Percentiles rank a stretch among this genome's conserved stretches.
Conservation (phyloP, 345 rosid species). For the Acer yangbiense region DNA sequence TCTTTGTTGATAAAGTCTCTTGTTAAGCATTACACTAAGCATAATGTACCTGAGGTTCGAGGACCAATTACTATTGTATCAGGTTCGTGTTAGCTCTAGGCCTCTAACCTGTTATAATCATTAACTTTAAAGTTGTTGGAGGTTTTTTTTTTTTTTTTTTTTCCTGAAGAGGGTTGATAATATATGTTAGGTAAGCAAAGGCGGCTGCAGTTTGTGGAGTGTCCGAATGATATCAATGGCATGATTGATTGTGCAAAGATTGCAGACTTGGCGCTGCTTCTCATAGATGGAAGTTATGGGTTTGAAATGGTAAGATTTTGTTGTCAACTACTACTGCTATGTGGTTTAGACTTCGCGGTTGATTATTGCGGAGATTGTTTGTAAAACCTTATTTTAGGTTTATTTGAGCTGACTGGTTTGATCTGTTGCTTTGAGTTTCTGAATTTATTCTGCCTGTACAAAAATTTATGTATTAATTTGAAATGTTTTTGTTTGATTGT, state of each 20-base stretch:
- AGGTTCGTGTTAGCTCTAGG: constrained; percentile 40
- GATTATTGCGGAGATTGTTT: not conserved
- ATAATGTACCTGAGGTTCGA: constrained; percentile 81
- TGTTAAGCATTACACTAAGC: constrained; percentile 73
- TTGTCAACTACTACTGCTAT: not conserved
- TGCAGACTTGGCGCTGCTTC: constrained; percentile 90
- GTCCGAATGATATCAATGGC: constrained; percentile 95
- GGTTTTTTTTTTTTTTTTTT: not conserved
- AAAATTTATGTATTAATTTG: not conserved
- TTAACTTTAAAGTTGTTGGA: not conserved
- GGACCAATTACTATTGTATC: constrained; percentile 90
- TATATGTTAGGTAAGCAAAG: constrained; percentile 61
- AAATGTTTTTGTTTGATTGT: not conserved
- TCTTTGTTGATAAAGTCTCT: constrained; percentile 80
- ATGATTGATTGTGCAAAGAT: constrained; percentile 93
- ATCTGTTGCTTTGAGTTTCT: not conserved
- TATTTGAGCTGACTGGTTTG: not conserved
- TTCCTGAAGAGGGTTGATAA: constrained; percentile 26
- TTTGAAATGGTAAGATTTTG: constrained; percentile 62
- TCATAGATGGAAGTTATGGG: constrained; percentile 94
- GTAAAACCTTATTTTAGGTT: not conserved
- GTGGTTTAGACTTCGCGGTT: not conserved
- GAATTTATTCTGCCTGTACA: not conserved
- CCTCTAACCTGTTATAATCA: not conserved
- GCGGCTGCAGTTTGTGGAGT: constrained; percentile 90